These are phyloP conservation scores for Carallia brachiata DNA, from an alignment of 345 rosid species.

Conservation along the genomic window DNA sequence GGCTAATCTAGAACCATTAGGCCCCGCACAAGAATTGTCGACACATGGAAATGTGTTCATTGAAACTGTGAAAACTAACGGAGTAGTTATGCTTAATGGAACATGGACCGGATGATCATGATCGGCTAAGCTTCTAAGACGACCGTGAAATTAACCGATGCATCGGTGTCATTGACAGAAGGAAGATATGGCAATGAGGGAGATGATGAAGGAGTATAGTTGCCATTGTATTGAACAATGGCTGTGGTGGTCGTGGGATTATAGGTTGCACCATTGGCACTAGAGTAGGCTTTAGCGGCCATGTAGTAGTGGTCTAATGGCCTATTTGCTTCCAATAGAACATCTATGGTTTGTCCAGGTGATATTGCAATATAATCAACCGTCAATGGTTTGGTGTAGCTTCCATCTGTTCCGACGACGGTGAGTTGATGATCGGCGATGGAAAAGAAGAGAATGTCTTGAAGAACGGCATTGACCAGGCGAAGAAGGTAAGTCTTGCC, in stretches of 20 bases:
- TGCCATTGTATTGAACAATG: conserved; percentile 33
- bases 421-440: conserved; percentile 36
- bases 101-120: conserved; percentile 31
- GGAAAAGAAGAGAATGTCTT: conserved; percentile 32
- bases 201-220: conserved; percentile 13
- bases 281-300: conserved; percentile 47
- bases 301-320: conserved; percentile 41
- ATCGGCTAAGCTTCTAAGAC: conserved; percentile 24
- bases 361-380: conserved; percentile 39
- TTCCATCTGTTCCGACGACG: conserved; percentile 35
- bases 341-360: conserved; percentile 61
- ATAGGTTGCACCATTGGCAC: conserved; percentile 12
- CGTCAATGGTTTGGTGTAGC: conserved; percentile 11
- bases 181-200: conserved; percentile 48
- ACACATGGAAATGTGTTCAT: conserved; percentile 34
- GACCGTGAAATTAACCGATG: conserved; percentile 25
- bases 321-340: conserved; percentile 45
- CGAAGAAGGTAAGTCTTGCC: conserved; percentile 39
- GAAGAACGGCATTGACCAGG: conserved; percentile 31
- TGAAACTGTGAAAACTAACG: conserved; percentile 37
- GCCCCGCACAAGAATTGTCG: conserved; percentile 26
- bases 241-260: conserved; percentile 41
- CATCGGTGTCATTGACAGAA: conserved; percentile 29
- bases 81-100: conserved; percentile 33
- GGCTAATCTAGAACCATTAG: conserved; percentile 19